phyloP scores from a whole-genome alignment of 352 stramenopile genomes.

The Phytophthora capsici region DNA sequence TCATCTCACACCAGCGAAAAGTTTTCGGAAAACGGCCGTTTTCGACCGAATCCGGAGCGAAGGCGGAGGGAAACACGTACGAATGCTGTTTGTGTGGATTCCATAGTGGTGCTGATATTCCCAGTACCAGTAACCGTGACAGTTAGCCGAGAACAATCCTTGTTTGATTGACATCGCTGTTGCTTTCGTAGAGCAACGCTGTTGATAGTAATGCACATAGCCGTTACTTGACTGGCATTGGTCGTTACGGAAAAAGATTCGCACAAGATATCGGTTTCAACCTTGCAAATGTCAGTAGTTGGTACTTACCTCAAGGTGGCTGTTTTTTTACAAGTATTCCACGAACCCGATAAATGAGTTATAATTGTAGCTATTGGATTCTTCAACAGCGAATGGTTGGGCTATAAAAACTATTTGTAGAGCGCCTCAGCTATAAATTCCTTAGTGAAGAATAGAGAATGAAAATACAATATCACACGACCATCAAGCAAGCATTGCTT shows the following conservation, averaged over 20 bases:
- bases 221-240: conserved; percentile 21
- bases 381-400: too few species aligned
- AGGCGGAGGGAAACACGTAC: conserved; percentile 18
- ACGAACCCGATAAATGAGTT: too few species aligned
- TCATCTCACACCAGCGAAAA: conserved; percentile 7
- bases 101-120: background rate
- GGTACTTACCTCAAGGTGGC: too few species aligned
- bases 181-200: conserved; percentile 2
- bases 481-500: too few species aligned
- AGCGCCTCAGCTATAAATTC: too few species aligned
- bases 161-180: conserved; percentile 20
- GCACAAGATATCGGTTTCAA: too few species aligned
- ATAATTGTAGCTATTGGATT: too few species aligned
- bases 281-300: too few species aligned
- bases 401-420: too few species aligned
- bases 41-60: conserved; percentile 13
- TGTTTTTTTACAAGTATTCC: too few species aligned
- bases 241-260: conserved; percentile 30
- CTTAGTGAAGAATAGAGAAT: too few species aligned
- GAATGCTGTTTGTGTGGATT: conserved; percentile 1
- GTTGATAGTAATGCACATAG: background rate
- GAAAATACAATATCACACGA: too few species aligned
- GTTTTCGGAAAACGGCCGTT: conserved; percentile 30
- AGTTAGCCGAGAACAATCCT: background rate
- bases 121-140: conserved; percentile 12